phyloP scores from a whole-genome alignment of 306 rosid genomes.

The Canavalia gladiata region DNA sequence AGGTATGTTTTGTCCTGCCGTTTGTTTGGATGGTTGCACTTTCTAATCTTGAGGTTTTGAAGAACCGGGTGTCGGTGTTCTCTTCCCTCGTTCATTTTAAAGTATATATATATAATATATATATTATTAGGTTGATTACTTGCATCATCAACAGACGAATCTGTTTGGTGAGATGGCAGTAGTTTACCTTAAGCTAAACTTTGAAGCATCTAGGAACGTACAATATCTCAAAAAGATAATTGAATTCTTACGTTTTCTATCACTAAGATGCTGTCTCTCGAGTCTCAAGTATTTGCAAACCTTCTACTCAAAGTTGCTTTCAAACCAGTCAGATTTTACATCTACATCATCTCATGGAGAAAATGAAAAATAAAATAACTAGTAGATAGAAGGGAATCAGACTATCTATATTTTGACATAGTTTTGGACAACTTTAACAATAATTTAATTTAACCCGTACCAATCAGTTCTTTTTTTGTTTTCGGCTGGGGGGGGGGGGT shows the following conservation, averaged over 20 bases:
- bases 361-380: not conserved
- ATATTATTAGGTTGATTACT: slow-evolving; percentile 38
- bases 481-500: not conserved
- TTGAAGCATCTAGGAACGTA: slow-evolving; percentile 36
- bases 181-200: slow-evolving; percentile 33
- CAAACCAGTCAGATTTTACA: not conserved
- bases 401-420: not conserved
- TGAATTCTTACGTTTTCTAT: slow-evolving; percentile 34
- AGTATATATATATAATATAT: slow-evolving; percentile 3
- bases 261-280: not conserved
- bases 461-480: not conserved
- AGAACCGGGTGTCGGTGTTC: slow-evolving; percentile 68
- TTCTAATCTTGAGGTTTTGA: slow-evolving; percentile 51
- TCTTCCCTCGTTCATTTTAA: slow-evolving; percentile 15
- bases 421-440: not conserved
- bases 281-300: not conserved
- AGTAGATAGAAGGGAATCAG: not conserved
- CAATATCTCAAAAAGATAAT: slow-evolving; percentile 19
- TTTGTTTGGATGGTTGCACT: slow-evolving; percentile 54
- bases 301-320: slow-evolving; percentile 36
- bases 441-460: not conserved
- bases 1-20: slow-evolving; percentile 71
- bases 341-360: not conserved
- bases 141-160: slow-evolving; percentile 49
- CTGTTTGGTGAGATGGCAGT: slow-evolving; percentile 48